Base-by-base conservation (phyloP, 2,329 filamentous ascomycete genomes). In the Ceratocystis cacaofunesta region DNA sequence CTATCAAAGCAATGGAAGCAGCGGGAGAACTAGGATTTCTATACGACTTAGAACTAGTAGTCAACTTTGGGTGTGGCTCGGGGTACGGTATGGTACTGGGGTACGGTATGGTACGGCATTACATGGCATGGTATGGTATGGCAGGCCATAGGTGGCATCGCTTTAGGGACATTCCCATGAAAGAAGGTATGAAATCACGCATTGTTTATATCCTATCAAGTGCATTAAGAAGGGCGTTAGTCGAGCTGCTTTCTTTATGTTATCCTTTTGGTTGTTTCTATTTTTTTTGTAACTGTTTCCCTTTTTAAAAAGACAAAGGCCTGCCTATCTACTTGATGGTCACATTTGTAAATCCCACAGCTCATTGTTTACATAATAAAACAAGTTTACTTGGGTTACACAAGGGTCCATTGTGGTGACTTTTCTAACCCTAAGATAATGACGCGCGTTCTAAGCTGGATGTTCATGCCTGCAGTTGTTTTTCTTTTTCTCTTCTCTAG, bases 1-100 rank as follows among this genome's bases (percentile, higher is more conserved):
- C 75, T 92, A 70, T 80, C 83, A 30, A 83, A 78, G 70, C 76
- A 79, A 30, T 85, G 82, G 82, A 74, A 72, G 55, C 75, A 70
- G 68, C 58, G 60, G 36, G 62, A 50, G 17, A n/a, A 44, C 28
- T 61, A 48, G 48, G n/a, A 25, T 10, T 44, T 25, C 19, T 8
- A 48, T 48, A 41, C 17, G 28, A 17, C n/a, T 22, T 30, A 19
- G n/a, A 41, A 15, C 36, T 15, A 41, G 36, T 12, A 41, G 36
- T 41, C 36, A 12, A 41, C 36, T 15, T 41, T 41, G 10, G 36
- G 36, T 41, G 36, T 10, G 3, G 10, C 10, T 12, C 3, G 12
- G 36, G 36, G 3, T 41, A 41, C 10, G 36, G 36, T 36, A 36
- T 36, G 32, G 32, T 36, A 36, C 32, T 2, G 36, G 36, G 36